Base-by-base conservation (phyloP, 768 basidiomycete genomes). In the Sarcodon aspratus region DNA sequence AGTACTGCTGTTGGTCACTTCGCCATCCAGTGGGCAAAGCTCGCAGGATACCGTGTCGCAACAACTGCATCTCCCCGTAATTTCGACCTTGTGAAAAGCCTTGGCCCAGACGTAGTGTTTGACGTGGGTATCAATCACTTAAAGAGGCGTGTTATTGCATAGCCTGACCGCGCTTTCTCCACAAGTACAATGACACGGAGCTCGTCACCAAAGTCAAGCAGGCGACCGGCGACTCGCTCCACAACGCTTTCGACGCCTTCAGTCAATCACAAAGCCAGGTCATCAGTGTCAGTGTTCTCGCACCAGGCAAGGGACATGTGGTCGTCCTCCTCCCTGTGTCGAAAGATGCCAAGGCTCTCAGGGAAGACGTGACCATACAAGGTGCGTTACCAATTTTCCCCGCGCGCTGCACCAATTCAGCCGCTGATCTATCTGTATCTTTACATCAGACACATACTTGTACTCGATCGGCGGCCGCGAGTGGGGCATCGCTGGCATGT, bases 41-140 rank as follows among this genome's bases (percentile, higher is more conserved):
- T 62, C 18, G 47, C 57, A 7, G 63, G 64, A 9, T 54, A 53
- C 46, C 59, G 59, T 40, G 63, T 67, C 48, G 53, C 65, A 42
- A 57, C 65, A 11, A 62, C 63, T 32, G 56, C 61, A 32, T 68
- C 67, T 1, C 59, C 59, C 4, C 55, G 57, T 17, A 66, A 66
- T 45, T 62, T 61, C 50, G 64, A 62, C 18, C 56, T 69, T 21
- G 60, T 69, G 48, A 65, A 63, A 48, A 51, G 59, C 1, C 60
- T 66, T 49, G 62, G 69, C 9, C 68, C 69, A 9, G 62, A 63
- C 48, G 56, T 58, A 21, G 63, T 64, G 11, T 53, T 62, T 43
- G 55, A 62, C 51, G 44, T 45, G 31, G 27, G 44, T 21, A 8
- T 9, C 33, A 55, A 56, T 48, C 48, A 6, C 7, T 46, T 13